phyloP scores from a whole-genome alignment of 306 rosid genomes.

The Cicer judaicum region DNA sequence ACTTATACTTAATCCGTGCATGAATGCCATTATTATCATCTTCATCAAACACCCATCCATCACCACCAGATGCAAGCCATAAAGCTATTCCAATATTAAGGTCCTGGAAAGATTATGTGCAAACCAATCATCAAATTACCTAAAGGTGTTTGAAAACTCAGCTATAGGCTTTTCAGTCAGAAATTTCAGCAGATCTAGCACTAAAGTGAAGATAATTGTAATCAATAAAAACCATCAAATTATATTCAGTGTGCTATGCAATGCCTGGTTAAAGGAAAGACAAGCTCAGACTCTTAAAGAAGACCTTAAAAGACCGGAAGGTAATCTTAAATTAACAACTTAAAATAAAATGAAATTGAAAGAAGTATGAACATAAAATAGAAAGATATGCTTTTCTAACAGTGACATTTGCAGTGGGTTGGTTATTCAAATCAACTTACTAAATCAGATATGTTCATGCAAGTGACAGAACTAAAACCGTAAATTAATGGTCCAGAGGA shows the following conservation, averaged over 20 bases:
- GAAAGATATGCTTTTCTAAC: conserved; percentile 17
- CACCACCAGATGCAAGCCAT: conserved; percentile 88
- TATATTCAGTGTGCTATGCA: conserved; percentile 9
- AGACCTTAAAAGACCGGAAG: conserved; percentile 18
- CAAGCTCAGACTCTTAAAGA: not conserved
- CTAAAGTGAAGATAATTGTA: conserved; percentile 4
- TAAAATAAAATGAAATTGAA: conserved; percentile 10
- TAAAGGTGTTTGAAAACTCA: conserved; percentile 18
- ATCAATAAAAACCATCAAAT: not conserved
- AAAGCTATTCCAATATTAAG: conserved; percentile 92
- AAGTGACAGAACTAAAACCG: conserved; percentile 18
- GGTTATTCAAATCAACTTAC: conserved; percentile 32
- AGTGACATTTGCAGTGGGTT: conserved; percentile 1
- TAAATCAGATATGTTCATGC: conserved; percentile 20
- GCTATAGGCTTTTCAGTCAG: conserved; percentile 22
- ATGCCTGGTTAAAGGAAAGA: conserved; percentile 27
- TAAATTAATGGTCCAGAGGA: conserved; percentile 29
- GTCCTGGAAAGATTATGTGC: conserved; percentile 61
- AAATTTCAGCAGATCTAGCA: conserved; percentile 8
- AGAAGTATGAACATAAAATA: not conserved
- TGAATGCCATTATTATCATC: conserved; percentile 50
- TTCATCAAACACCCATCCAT: conserved; percentile 76
- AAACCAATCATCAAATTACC: conserved; percentile 30
- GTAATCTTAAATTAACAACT: conserved; percentile 15
- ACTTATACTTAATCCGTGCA: conserved; percentile 68